These are phyloP conservation scores for Colletotrichum agaves DNA, from an alignment of 2,329 filamentous ascomycete species.

Conservation along the genomic window DNA sequence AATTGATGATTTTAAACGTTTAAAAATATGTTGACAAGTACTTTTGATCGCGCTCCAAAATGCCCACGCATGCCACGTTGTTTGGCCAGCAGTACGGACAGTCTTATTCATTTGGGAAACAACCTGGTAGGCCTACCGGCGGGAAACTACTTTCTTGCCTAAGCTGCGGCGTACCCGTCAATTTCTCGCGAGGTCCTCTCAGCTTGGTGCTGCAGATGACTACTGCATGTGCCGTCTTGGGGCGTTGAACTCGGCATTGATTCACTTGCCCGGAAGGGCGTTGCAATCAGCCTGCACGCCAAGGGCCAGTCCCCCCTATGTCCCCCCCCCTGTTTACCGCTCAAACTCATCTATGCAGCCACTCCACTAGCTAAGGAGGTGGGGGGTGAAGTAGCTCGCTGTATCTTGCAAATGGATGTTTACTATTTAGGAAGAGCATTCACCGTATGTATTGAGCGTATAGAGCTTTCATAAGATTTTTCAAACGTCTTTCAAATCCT, in stretches of 20 bases:
- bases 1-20: background rate
- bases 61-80: background rate
- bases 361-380: background rate
- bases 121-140: background rate
- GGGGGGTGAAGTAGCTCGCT: background rate
- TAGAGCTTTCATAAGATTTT: background rate
- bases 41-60: background rate
- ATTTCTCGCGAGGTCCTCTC: background rate
- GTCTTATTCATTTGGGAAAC: background rate
- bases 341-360: background rate
- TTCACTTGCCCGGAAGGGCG: background rate
- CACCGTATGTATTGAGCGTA: background rate
- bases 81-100: background rate
- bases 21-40: background rate
- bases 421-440: background rate
- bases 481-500: background rate
- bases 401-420: background rate
- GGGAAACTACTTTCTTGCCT: background rate
- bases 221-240: background rate
- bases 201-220: background rate
- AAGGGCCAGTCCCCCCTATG: background rate
- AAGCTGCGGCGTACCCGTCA: background rate
- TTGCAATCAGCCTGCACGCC: background rate
- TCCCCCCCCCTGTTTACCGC: background rate
- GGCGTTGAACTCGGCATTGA: background rate